Evolutionary conservation across 1,139 yeast species (phyloP), one percentile per base, ranked within the genome.

Genomic region (Pneumocystis oryctolagi): DNA sequence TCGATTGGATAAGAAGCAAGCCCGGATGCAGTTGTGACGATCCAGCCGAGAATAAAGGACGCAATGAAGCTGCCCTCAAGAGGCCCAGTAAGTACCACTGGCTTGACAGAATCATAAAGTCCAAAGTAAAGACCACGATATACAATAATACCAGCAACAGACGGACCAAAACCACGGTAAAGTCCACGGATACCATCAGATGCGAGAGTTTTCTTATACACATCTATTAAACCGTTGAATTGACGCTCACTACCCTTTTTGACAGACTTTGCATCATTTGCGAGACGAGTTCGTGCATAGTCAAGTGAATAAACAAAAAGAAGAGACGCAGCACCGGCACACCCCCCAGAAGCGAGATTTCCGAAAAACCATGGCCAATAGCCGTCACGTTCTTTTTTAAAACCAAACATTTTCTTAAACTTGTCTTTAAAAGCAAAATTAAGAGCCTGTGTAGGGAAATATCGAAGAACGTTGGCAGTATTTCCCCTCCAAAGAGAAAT

Each of bases 111-210:
- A 77, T 84, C 89, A 80, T 82, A 84, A 70, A 84, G 80, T 80
- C 89, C 89, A 76, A 84, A 84, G 85, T 84, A 84, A 70, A 84
- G 79, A 81, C 89, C 89, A 80, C 89, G 84, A 86, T 84, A 84
- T 70, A 84, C 89, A 75, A 84, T 78, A 75, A 84, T 84, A 78
- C 89, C 89, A 70, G 82, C 82, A 72, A 84, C 89, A 70, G 89
- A 84, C 73, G 89, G 89, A 74, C 84, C 82, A 84, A 84, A 84
- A 77, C 89, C 89, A 79, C 89, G 83, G 84, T 84, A 84, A 72
- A 84, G 81, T 79, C 89, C 89, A 71, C 84, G 85, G 76, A 84
- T 74, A 80, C 89, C 89, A 74, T 84, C 89, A 70, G 87, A 72
- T 71, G 84, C 84, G 71, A 84, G 75, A 71, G 89, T 84, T 82